Evolutionary conservation across 306 rosid genomes (phyloP).

Genomic region (Canavalia ensiformis): DNA sequence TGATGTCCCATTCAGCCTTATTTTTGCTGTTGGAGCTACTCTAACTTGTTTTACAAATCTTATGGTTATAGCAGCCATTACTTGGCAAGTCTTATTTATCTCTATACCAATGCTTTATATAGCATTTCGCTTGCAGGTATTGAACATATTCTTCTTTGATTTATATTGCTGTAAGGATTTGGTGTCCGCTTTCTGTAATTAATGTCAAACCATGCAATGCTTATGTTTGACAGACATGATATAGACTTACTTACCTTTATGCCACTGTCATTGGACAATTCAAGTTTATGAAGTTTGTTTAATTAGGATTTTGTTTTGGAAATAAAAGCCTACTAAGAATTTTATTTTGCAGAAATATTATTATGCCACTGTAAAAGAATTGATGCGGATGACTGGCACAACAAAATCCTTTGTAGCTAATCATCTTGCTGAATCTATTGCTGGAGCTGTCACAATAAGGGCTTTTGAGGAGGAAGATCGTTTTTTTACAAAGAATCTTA

Average conservation of each 20-base stretch:
- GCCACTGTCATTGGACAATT: not conserved
- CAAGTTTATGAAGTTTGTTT: not conserved
- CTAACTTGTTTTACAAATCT: slow-evolving; percentile 42
- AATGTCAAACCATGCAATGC: not conserved
- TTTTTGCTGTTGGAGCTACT: slow-evolving; percentile 40
- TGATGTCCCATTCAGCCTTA: slow-evolving; percentile 53
- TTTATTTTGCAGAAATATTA: slow-evolving; percentile 58
- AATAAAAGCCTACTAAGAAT: not conserved
- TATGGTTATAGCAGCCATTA: slow-evolving; percentile 48
- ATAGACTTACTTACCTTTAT: not conserved
- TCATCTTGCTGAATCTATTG: slow-evolving; percentile 74
- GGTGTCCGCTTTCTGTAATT: not conserved
- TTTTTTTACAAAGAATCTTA: slow-evolving; percentile 60
- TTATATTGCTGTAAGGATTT: not conserved
- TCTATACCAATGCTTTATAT: slow-evolving; percentile 53
- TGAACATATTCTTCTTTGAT: slow-evolving; percentile 7
- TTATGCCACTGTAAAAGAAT: slow-evolving; percentile 67
- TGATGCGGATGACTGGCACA: slow-evolving; percentile 74
- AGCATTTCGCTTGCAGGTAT: slow-evolving; percentile 59
- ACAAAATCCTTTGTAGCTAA: slow-evolving; percentile 70
- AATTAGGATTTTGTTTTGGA: not conserved
- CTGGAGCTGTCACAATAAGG: slow-evolving; percentile 74
- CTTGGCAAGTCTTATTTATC: slow-evolving; percentile 63
- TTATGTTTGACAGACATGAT: slow-evolving; percentile 31
- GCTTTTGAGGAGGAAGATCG: slow-evolving; percentile 73